Conservation (phyloP, 306 rosid genomes). For the Gillenia trifoliata region DNA sequence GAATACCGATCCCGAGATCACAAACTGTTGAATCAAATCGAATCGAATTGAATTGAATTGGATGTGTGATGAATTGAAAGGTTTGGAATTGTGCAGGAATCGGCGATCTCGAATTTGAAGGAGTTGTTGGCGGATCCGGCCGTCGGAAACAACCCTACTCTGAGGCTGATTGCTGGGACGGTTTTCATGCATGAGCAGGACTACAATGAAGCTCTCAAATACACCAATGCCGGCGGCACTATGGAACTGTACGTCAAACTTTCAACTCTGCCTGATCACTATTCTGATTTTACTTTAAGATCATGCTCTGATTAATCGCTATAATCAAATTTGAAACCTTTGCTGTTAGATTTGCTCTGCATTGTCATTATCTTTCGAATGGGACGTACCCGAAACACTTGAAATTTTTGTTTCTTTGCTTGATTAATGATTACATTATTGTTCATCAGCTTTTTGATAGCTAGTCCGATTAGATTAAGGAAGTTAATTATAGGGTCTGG, state of each 20-base stretch:
- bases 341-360: neutral
- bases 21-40: neutral
- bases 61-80: neutral
- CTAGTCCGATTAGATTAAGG: neutral
- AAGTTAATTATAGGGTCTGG: neutral
- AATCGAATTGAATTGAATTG: neutral
- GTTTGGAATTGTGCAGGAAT: constrained; percentile 40
- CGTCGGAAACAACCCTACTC: constrained; percentile 58
- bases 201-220: constrained; percentile 82
- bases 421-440: neutral
- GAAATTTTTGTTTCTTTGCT: neutral
- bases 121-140: constrained; percentile 90
- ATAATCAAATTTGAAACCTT: neutral
- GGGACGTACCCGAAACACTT: neutral
- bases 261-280: neutral
- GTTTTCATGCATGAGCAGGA: constrained; percentile 83
- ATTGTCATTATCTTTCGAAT: neutral
- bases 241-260: constrained; percentile 68
- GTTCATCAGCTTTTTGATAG: neutral
- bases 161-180: constrained; percentile 80
- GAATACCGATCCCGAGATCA: neutral
- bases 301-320: neutral
- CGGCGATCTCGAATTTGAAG: constrained; percentile 56
- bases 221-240: constrained; percentile 92
- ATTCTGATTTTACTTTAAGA: neutral